Evolutionary conservation across 192 early-diverging fungal genomes (phyloP).

Genomic region (Diversispora eburnea): DNA sequence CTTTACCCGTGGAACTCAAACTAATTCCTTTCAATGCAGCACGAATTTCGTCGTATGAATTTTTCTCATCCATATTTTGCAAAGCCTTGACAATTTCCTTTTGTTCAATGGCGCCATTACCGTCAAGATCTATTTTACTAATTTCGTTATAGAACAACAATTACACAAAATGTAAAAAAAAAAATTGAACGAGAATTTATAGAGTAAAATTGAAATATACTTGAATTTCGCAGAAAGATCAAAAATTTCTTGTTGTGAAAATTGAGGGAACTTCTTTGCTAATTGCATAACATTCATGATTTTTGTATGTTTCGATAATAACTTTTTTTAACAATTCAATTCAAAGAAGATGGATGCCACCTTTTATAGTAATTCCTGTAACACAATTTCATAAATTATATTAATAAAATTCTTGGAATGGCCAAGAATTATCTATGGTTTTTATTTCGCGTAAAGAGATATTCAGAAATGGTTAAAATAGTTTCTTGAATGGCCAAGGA

Average conservation of each 20-base stretch:
- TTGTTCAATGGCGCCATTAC: conserved; percentile 65
- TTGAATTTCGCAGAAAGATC: conserved; percentile 27
- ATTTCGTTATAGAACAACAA: conserved; percentile 23
- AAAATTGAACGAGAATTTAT: background rate
- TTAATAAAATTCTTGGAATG: too few relatives aligned
- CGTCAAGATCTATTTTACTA: conserved; percentile 62
- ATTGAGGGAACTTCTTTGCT: conserved; percentile 25
- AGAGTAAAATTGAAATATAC: conserved; percentile 15
- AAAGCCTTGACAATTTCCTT: conserved; percentile 61
- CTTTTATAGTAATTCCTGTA: too few relatives aligned
- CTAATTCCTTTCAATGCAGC: conserved; percentile 63
- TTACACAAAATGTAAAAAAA: background rate
- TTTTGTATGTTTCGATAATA: background rate
- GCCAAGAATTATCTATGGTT: too few relatives aligned
- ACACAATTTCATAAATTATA: too few relatives aligned
- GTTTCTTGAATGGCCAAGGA: too few relatives aligned
- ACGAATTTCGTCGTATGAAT: conserved; percentile 74
- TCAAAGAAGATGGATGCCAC: too few relatives aligned
- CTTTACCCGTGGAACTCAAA: conserved; percentile 62
- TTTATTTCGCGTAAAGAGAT: too few relatives aligned
- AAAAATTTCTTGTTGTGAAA: conserved; percentile 23
- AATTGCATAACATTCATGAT: conserved; percentile 26
- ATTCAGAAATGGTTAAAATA: too few relatives aligned
- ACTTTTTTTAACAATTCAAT: too few relatives aligned
- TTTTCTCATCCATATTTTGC: conserved; percentile 60